Conservation (phyloP, 2,329 filamentous ascomycete species). For the Ilyonectria sp. region DNA sequence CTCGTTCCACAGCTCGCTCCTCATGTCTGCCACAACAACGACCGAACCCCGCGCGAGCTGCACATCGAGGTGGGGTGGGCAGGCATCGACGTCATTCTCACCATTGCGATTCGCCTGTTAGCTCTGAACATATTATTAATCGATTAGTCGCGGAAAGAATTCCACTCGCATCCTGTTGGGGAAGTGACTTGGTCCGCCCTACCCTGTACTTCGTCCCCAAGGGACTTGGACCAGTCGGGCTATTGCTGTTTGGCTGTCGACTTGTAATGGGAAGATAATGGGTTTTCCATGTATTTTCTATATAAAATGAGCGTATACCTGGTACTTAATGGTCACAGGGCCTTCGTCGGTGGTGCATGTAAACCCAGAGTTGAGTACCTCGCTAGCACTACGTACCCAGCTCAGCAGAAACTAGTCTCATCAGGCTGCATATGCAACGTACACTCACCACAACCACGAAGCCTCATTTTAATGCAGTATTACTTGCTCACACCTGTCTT, state of each 20-base stretch:
- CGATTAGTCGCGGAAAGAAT: not conserved
- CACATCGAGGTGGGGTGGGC: not conserved
- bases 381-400: not conserved
- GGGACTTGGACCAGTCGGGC: not conserved
- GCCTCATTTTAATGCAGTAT: not conserved
- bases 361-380: not conserved
- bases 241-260: not conserved
- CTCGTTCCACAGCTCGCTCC: not conserved
- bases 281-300: no score
- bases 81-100: constrained; percentile 3
- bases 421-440: not conserved
- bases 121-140: not conserved
- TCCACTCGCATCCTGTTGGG: not conserved
- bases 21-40: not conserved
- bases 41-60: not conserved
- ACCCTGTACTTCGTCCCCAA: not conserved
- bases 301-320: no score
- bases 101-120: not conserved
- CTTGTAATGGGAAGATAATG: not conserved
- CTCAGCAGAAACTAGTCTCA: no score
- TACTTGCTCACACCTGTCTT: not conserved
- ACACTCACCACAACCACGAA: no score
- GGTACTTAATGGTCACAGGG: no score
- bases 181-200: not conserved
- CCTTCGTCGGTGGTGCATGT: no score